Evolutionary conservation across 768 basidiomycete genomes (phyloP).

Genomic region (Phylloporus scabripes): DNA sequence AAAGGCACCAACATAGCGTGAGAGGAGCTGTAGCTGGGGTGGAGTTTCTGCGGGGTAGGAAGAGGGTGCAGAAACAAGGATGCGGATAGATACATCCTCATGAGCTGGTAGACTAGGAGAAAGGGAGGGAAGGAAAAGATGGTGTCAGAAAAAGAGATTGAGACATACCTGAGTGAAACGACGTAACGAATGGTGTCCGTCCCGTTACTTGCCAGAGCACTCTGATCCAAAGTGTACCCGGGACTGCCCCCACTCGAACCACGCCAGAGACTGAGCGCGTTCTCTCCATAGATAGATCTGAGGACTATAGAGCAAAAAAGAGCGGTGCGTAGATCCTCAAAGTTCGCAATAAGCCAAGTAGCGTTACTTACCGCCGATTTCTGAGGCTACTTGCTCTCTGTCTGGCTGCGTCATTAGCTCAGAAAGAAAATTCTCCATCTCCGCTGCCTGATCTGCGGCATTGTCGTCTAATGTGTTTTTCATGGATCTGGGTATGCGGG

Average conservation of each 20-base stretch:
- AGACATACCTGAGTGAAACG: constrained; percentile 55
- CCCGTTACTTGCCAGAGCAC: constrained; percentile 13
- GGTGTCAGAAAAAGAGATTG: neutral
- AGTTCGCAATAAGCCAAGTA: neutral
- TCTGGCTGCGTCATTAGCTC: constrained; percentile 32
- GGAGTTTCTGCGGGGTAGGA: constrained; percentile 63
- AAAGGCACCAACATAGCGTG: constrained; percentile 76
- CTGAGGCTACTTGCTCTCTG: constrained; percentile 41
- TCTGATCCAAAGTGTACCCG: constrained; percentile 1
- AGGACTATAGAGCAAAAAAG: constrained; percentile 39
- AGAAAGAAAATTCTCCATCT: constrained; percentile 24
- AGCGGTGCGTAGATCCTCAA: neutral
- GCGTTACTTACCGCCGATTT: constrained; percentile 38
- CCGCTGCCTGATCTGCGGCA: constrained; percentile 13
- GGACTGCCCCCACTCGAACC: constrained; percentile 25
- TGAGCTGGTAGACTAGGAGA: constrained; percentile 45
- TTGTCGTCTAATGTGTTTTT: constrained; percentile 8
- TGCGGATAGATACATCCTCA: constrained; percentile 45
- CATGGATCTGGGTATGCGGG: constrained; percentile 11
- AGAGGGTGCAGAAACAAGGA: constrained; percentile 54
- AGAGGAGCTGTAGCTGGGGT: constrained; percentile 81
- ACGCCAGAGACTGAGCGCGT: constrained; percentile 57
- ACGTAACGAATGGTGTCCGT: constrained; percentile 55
- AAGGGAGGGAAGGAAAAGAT: neutral
- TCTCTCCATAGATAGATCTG: constrained; percentile 78